Percentiles rank a stretch among this genome's conserved stretches.
Evolutionary conservation across 768 basidiomycete species (phyloP).

Genomic region (Tephrocybe sp.): DNA sequence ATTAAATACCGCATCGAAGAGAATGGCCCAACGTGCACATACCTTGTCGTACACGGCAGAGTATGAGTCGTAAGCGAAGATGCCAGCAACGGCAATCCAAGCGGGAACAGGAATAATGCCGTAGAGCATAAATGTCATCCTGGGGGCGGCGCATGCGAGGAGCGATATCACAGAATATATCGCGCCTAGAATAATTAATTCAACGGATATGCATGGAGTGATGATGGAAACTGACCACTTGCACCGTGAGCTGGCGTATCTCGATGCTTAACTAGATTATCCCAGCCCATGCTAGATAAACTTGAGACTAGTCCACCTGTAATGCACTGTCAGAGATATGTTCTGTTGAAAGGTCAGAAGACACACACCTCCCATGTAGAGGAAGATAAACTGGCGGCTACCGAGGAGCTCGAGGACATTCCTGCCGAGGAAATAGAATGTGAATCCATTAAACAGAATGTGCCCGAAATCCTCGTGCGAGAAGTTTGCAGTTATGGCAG

Average conservation of each 20-base stretch:
- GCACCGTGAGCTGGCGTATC: constrained; percentile 58
- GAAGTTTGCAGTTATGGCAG: constrained; percentile 66
- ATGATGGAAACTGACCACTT: constrained; percentile 51
- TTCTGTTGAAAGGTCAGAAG: not conserved
- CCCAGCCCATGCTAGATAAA: constrained; percentile 48
- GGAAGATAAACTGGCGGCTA: constrained; percentile 57
- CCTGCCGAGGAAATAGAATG: constrained; percentile 74
- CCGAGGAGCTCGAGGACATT: constrained; percentile 63
- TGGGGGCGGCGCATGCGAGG: constrained; percentile 70
- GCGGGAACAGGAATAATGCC: constrained; percentile 79
- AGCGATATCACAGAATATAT: constrained; percentile 69
- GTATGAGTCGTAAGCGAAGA: constrained; percentile 62
- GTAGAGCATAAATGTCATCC: constrained; percentile 64
- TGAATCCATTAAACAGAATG: constrained; percentile 73
- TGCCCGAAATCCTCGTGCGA: constrained; percentile 63
- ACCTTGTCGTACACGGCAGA: constrained; percentile 39
- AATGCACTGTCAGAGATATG: constrained; percentile 4
- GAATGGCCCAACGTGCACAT: constrained; percentile 6
- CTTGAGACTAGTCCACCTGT: constrained; percentile 61
- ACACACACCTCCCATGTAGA: constrained; percentile 70
- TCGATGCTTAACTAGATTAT: constrained; percentile 30
- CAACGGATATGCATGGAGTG: not conserved
- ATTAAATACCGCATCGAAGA: too few species aligned
- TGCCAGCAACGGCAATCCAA: constrained; percentile 67
- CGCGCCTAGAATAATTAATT: constrained; percentile 45